phyloP scores from a whole-genome alignment of 768 basidiomycete species.

The Gymnopilus junonius region DNA sequence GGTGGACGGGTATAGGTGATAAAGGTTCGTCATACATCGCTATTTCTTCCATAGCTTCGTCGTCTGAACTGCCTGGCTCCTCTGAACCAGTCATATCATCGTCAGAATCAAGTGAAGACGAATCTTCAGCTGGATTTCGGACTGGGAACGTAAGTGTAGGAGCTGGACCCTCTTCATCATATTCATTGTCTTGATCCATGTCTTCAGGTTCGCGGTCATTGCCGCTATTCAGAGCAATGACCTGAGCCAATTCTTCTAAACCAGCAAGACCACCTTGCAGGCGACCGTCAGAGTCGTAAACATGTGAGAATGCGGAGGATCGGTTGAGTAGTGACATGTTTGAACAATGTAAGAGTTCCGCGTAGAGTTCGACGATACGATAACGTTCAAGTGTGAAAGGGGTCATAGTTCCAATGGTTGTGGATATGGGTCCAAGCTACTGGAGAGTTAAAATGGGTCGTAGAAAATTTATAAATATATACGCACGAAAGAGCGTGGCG shows the following conservation, averaged over 20 bases:
- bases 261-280: conserved; percentile 86
- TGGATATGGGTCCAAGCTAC: conserved; percentile 69
- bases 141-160: conserved; percentile 74
- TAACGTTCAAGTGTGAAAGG: conserved; percentile 96
- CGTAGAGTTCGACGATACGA: conserved; percentile 95
- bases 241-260: conserved; percentile 85
- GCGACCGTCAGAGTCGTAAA: conserved; percentile 85
- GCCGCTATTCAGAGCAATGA: conserved; percentile 67
- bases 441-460: conserved; percentile 10
- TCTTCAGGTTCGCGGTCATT: conserved; percentile 55
- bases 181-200: conserved; percentile 53
- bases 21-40: conserved; percentile 69
- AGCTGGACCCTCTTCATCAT: conserved; percentile 61
- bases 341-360: conserved; percentile 95
- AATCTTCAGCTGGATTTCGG: conserved; percentile 52
- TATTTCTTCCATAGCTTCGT: conserved; percentile 84
- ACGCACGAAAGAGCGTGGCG: conserved; percentile 78
- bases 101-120: conserved; percentile 67
- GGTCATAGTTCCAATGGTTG: conserved; percentile 72
- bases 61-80: conserved; percentile 75
- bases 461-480: background rate
- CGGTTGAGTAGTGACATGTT: conserved; percentile 98
- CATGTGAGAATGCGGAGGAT: conserved; percentile 59
- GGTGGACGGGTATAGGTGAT: conserved; percentile 35
- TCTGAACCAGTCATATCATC: conserved; percentile 75